Conservation (phyloP, 2,329 filamentous ascomycete species). For the Cadophora sp. region DNA sequence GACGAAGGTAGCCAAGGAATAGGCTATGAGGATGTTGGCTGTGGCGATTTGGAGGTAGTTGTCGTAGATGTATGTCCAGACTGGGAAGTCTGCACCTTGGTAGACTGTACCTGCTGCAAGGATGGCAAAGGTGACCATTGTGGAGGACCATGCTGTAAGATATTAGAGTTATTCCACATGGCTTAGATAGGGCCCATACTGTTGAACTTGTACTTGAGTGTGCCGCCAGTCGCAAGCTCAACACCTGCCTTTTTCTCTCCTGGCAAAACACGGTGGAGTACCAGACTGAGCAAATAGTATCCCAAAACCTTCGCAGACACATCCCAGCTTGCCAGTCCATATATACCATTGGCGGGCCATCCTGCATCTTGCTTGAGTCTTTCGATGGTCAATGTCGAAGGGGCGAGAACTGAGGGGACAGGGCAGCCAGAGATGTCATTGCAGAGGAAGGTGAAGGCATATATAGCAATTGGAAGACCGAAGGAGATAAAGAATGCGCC, state of each 20-base stretch:
- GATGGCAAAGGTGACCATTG: conserved; percentile 73
- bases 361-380: conserved; percentile 81
- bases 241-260: conserved; percentile 75
- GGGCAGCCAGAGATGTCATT: conserved; percentile 95
- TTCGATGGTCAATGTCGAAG: conserved; percentile 72
- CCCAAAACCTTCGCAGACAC: conserved; percentile 74
- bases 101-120: conserved; percentile 76
- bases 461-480: conserved; percentile 79
- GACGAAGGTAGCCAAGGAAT: conserved; percentile 75
- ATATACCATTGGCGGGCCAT: conserved; percentile 76
- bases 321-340: conserved; percentile 72
- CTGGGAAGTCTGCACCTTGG: conserved; percentile 80
- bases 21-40: conserved; percentile 80
- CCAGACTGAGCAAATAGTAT: conserved; percentile 79
- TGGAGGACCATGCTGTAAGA: conserved; percentile 73
- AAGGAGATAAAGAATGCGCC: conserved; percentile 82
- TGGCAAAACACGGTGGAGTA: conserved; percentile 79
- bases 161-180: conserved; percentile 27
- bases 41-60: conserved; percentile 89
- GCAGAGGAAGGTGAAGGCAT: conserved; percentile 82
- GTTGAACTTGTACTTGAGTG: conserved; percentile 83
- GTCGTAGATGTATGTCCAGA: conserved; percentile 93
- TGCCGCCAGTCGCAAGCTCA: conserved; percentile 72
- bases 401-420: conserved; percentile 78
- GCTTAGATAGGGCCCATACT: conserved; percentile 52